Evolutionary conservation across 257 asterid species (phyloP), one percentile per base, ranked within the genome.

Genomic region (Thymus mandschuricus): DNA sequence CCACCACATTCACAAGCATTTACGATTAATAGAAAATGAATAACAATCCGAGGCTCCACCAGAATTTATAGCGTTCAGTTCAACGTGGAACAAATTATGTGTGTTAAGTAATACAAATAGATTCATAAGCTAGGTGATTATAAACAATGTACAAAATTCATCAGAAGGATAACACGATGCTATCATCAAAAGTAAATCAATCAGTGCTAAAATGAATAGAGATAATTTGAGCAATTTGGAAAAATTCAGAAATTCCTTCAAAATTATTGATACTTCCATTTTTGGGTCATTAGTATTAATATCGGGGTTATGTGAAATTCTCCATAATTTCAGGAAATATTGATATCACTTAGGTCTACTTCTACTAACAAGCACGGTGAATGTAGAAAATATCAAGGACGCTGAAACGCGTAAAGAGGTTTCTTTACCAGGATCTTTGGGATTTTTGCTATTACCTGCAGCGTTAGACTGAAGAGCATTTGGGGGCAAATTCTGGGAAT

Each of bases 361-460:
- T 45, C 57, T 21, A 21, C 21, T 21, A 45, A 27, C 4, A 21
- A 21, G 11, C 28, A 64, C 29, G 12, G 46, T 29, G 45, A 7
- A 65, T 12, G 45, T 13, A 21, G 21, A 21, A 21, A 21, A 21
- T 21, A 21, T 21, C 27, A 29, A 3, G 56, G 54, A 46, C 27
- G 10, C 5, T 44, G 41, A 29, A 46, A 45, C 3, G 46, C 31
- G 11, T 29, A 29, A 9, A 45, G 60, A 57, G 50, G 72, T 72
- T 55, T 33, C 43, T 34, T n/a, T 82, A 92, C 98, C 96, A 76
- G 85, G 80, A 76, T 87, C 91, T 57, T 82, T 83, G 66, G 87
- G 77, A 68, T 75, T 86, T 70, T 74, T 76, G 72, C 85, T 84
- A 73, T 66, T 76, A 86, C 76, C 83, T 71, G 87, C 83, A 75